Evolutionary conservation across 2,329 filamentous ascomycete genomes (phyloP).

Genomic region (Nemania sp.): DNA sequence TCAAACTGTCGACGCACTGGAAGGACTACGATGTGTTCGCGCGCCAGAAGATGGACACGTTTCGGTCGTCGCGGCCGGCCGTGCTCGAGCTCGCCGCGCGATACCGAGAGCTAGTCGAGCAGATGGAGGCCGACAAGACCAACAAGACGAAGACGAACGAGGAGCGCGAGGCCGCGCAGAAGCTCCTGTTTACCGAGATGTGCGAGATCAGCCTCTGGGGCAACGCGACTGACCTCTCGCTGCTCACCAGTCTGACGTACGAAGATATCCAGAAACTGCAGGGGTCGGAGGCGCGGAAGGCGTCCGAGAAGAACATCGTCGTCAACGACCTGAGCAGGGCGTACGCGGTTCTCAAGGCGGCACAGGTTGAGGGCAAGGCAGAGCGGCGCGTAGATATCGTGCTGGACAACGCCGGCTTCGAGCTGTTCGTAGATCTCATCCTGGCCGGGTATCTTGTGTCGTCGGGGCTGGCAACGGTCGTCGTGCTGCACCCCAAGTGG

Average conservation of each 20-base stretch:
- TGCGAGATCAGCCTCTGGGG: slow-evolving; percentile 97
- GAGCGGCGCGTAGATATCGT: slow-evolving; percentile 91
- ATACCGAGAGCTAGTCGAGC: slow-evolving; percentile 78
- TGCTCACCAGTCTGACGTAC: slow-evolving; percentile 89
- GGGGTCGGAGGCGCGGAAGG: slow-evolving; percentile 86
- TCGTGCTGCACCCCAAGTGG: slow-evolving; percentile 92
- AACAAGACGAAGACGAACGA: slow-evolving; percentile 59
- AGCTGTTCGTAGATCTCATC: slow-evolving; percentile 94
- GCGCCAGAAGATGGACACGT: slow-evolving; percentile 90
- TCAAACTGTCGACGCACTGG: slow-evolving; percentile 83
- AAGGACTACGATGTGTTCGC: slow-evolving; percentile 90
- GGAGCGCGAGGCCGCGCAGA: slow-evolving; percentile 73
- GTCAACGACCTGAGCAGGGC: slow-evolving; percentile 84
- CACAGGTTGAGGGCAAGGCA: slow-evolving; percentile 70
- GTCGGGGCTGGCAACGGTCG: slow-evolving; percentile 83
- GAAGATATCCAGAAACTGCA: slow-evolving; percentile 98
- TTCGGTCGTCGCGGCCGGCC: slow-evolving; percentile 89
- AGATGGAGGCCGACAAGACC: slow-evolving; percentile 67
- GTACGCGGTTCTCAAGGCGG: slow-evolving; percentile 75
- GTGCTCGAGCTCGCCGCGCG: slow-evolving; percentile 84
- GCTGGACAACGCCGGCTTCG: slow-evolving; percentile 96
- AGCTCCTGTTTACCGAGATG: slow-evolving; percentile 88
- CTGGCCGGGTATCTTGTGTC: slow-evolving; percentile 90
- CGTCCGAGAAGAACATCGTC: slow-evolving; percentile 90
- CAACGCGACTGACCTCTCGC: slow-evolving; percentile 93